Base-by-base conservation (phyloP, 1,139 yeast species). In the Torulaspora pretoriensis region DNA sequence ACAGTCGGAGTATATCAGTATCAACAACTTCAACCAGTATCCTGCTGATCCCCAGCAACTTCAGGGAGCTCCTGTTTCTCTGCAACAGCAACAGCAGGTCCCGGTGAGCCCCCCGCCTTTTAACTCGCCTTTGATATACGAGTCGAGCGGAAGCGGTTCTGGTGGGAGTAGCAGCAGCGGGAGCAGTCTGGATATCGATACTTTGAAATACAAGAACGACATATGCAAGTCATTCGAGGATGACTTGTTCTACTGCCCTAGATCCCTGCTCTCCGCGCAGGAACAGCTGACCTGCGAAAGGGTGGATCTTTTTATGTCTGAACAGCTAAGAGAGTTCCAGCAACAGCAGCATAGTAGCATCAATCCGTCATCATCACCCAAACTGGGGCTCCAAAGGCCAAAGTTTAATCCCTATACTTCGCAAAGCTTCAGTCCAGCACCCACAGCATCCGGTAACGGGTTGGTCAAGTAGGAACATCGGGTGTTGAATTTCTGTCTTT, bases 391-490 rank as follows among this genome's bases (percentile, higher is more conserved):
- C n/a, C 34, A 40, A 7, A 46, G 50, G 27, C 50, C 50, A 25
- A 53, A 57, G 39, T 55, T 57, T 41, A 54, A 57, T 45, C 58
- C 61, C 17, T 55, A 53, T 37, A 56, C 57, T 47, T 74, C 77
- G 17, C 77, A 56, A 42, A 53, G 58, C 46, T 53, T 52, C 39
- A 58, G 55, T 45, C 61, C 60, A 22, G 53, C 52, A 23, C 52
- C 51, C n/a, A 34, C 38, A 22, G 32, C 40, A 27, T 25, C 39
- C 23, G 31, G 41, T 6, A 38, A 31, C 19, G 35, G 41, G n/a
- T 17, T 31, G 31, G 26, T 38, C 35, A 38, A 26, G 41, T 46
- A 40, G 34, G 40, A 27, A 22, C 16, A 27, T 31, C 26, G 14
- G 30, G 6, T 24, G 19, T 30, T 29, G 29, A 42, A 42, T 24